Evolutionary conservation across 768 basidiomycete species (phyloP), one percentile per base, ranked within the genome.

Genomic region (Cystofilobasidium macerans): DNA sequence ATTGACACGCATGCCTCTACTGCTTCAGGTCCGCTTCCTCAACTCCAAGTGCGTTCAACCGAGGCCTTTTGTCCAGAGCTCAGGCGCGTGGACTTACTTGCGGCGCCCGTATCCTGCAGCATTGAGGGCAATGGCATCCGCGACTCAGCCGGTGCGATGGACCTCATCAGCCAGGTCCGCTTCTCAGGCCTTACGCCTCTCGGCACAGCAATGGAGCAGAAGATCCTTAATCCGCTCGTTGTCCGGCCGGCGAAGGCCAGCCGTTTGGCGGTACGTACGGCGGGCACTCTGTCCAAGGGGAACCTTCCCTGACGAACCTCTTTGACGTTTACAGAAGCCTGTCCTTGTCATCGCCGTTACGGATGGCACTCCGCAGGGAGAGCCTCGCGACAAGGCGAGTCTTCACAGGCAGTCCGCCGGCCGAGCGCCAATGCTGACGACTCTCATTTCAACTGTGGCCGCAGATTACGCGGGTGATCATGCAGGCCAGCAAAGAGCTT

Each of bases 141-240:
- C 28, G 69, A 71, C 9, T 76, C 78, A 59, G 59, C 67, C 12
- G 65, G 68, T 13, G 77, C 75, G 24, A 54, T 73, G 38, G 69
- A 73, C 13, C 71, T 79, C 22, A 68, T 79, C 54, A 53, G 70
- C 20, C 73, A 73, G 48, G 71, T 79, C 70, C 76, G 76, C 70
- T 79, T 77, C 69, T 4, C 57, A 71, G 74, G 74, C 40, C 68
- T 77, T 30, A 78, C 78, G 0, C 78, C 78, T 9, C 69, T 78
- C 30, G 77, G 78, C 20, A 78, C 77, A 12, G 69, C 71, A 0
- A 59, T 79, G 45, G 71, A 75, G 54, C 65, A 71, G 35, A 78
- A 78, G 73, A 71, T 79, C 63, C 66, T 79, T 22, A 71, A 76
- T 64, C 78, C 77, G 26, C 66, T 79, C 18, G 70, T 79, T 5